Conservation (phyloP, 257 asterid species). For the Gentiana macrophylla region DNA sequence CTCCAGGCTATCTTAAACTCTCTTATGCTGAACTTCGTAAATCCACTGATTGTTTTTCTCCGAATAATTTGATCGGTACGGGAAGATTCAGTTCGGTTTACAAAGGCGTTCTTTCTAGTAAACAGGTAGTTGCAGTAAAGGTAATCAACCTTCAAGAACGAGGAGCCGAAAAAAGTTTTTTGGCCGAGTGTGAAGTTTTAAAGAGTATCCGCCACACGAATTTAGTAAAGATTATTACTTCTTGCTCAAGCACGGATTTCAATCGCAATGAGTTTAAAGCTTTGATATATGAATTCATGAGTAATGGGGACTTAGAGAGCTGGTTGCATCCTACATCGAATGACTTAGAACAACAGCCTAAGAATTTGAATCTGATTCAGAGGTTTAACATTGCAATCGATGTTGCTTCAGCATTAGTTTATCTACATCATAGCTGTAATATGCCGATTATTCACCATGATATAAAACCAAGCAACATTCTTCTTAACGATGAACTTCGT, state of each 20-base stretch:
- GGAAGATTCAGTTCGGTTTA: constrained; percentile 18
- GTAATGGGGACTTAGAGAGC: constrained; percentile 15
- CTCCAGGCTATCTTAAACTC: neutral
- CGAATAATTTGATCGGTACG: constrained; percentile 7
- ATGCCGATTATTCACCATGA: constrained; percentile 19
- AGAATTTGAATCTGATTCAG: constrained; percentile 5
- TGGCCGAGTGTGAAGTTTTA: constrained; percentile 20
- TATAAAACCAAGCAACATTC: constrained; percentile 24
- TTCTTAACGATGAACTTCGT: constrained; percentile 17
- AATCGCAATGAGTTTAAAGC: constrained; percentile 22
- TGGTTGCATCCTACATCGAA: constrained; percentile 10
- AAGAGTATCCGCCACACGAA: constrained; percentile 20
- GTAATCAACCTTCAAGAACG: constrained; percentile 14
- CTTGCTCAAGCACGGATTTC: constrained; percentile 22
- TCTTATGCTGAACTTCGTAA: constrained; percentile 2
- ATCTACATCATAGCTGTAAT: constrained; percentile 17
- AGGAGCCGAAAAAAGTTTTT: constrained; percentile 20
- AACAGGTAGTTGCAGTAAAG: constrained; percentile 15
- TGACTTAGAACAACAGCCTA: neutral
- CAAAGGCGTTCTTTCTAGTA: constrained; percentile 13
- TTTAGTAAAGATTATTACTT: constrained; percentile 19
- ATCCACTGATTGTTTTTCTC: constrained; percentile 12
- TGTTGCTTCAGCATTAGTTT: constrained; percentile 19
- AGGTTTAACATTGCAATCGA: constrained; percentile 22
- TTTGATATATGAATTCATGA: constrained; percentile 16